Base-by-base conservation (phyloP, 202 grass and related monocot genomes). In the Brachypodium distachyon region DNA sequence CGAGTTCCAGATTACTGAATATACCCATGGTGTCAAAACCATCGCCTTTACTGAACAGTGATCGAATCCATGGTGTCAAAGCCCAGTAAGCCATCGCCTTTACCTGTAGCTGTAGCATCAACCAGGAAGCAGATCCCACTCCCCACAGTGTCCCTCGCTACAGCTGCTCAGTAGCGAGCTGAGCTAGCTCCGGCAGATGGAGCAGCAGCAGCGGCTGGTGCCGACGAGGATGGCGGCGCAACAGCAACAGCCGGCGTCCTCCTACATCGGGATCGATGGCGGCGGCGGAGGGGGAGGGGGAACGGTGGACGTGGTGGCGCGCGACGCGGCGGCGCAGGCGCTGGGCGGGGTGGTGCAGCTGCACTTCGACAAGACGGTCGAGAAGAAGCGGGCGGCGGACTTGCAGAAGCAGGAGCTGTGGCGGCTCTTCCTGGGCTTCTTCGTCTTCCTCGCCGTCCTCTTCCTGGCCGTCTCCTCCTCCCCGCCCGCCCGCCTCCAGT, bases 341-440 rank as follows among this genome's bases (percentile, higher is more conserved):
- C 88, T 97, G 46, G 91, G 89, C 53, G 71, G 86, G 7, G 89
- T 97, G 51, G 79, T 97, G 27, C 93, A 97, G 88, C 88, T 97
- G 12, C 93, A 97, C 86, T 97, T 97, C 85, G 93, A 97, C 83
- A 97, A 97, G 86, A 93, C 90, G 13, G 77, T 97, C 49, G 93
- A 91, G 90, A 97, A 91, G 93, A 97, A 97, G 83, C 93, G 93
- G 5, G 65, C 66, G 16, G 90, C 91, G 13, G 93, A 97, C 76
- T 70, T 70, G 60, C 93, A 97, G 88, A 97, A 97, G 85, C 90
- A 97, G 88, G 93, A 97, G 88, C 88, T 97, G 2, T 97, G 90
- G 90, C 93, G 93, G 21, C 90, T 97, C 77, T 89, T 93, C 87
- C 78, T 93, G 2, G 80, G 82, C 83, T 97, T 97, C 90, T 89